Base-by-base conservation (phyloP, 148 eudicot species). In the Heliosperma pusillum region DNA sequence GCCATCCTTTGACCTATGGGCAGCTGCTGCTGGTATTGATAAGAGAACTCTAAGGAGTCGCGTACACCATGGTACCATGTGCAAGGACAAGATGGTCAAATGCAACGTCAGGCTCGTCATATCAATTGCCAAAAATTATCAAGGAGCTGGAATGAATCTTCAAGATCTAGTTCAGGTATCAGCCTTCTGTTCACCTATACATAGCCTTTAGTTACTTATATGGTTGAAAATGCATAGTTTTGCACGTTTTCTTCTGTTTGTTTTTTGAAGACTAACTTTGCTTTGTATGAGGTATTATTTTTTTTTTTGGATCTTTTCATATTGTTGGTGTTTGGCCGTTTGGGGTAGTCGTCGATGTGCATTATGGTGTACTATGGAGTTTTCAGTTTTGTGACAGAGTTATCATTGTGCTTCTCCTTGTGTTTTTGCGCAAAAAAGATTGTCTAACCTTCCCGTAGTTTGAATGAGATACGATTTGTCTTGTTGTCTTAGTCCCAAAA, bases 121-220 rank as follows among this genome's bases (percentile, higher is more conserved):
- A 75, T 95, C 99, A 21, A 90, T 92, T 83, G 99, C 99, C 56
- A 92, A 88, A 86, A 86, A 89, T 65, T 95, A 90, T 80, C 89
- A 86, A 77, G 92, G 97, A 77, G 76, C 85, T 78, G 96, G 97
- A 57, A 86, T 90, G 93, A 86, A 84, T 84, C 89, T 95, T 59
- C 92, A 87, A 80, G 98, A 95, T 87, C 92, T 95, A 63, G 91
- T 95, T 86, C 97, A 92, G 97, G 99, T 92, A 87, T 59, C 58
- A 22, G 57, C 70, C 74, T 69, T 53, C 36, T 64, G 10, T 72
- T 52, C 21, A 61, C 72, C 62, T 57, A 11, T 13, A 45, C 12
- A 11, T 21, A 47, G 3, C 21, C 33, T 24, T 69, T 55, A 21
- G 56, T 40, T 68, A 27, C 42, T 10, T 7, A 20, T 44, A 19